Conservation (phyloP, 2,329 filamentous ascomycete genomes). For the Tolypocladium album region DNA sequence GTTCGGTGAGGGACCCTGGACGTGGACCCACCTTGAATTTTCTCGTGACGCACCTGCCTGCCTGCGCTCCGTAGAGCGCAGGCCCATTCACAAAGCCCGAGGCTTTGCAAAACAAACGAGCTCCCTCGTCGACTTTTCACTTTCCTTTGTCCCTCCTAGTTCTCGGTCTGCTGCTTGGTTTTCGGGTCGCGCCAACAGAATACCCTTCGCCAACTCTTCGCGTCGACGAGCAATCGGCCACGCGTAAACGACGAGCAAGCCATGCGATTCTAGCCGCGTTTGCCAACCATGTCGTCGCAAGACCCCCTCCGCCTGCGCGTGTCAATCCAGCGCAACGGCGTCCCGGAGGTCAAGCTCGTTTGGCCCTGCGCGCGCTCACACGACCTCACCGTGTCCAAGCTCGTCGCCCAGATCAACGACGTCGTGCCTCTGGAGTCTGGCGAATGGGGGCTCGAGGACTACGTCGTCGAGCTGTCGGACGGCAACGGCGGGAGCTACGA, state of each 20-base stretch:
- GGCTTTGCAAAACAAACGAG: background rate
- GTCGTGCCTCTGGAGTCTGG: constrained; percentile 70
- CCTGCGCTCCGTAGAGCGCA: background rate
- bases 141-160: background rate
- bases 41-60: background rate
- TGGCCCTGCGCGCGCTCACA: constrained; percentile 52
- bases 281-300: constrained; percentile 13
- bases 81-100: background rate
- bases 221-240: background rate
- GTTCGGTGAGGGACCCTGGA: background rate
- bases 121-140: background rate
- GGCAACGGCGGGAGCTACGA: constrained; percentile 57
- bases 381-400: constrained; percentile 60
- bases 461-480: constrained; percentile 63
- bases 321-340: constrained; percentile 58
- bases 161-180: background rate
- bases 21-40: background rate
- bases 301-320: constrained; percentile 57
- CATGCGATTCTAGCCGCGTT: constrained; percentile 9
- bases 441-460: constrained; percentile 84
- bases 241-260: background rate
- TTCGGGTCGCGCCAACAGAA: background rate
- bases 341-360: constrained; percentile 62
- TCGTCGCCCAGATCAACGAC: constrained; percentile 70
- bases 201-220: background rate